These are phyloP conservation scores for Bothriochloa decipiens DNA, from an alignment of 176 grass and related monocot species.

Conservation along the genomic window DNA sequence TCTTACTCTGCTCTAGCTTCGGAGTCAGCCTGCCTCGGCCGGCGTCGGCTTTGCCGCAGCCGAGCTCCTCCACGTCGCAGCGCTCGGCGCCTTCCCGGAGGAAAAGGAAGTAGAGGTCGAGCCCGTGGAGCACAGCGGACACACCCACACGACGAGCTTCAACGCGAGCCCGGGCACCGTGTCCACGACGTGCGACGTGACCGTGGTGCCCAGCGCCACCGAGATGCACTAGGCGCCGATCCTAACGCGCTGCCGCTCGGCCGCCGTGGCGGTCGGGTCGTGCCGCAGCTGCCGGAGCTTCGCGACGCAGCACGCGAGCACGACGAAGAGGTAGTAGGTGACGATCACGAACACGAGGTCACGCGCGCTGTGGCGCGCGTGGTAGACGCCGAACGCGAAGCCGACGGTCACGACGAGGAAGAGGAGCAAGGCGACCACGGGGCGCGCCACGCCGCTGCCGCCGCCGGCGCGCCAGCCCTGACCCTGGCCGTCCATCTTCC, in stretches of 20 bases:
- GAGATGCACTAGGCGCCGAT: not conserved
- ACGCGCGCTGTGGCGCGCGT: not conserved
- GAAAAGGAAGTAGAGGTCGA: conserved; percentile 15
- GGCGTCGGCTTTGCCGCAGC: too few relatives aligned
- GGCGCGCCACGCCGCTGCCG: too few relatives aligned
- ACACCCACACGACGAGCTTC: conserved; percentile 33
- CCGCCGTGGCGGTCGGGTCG: not conserved
- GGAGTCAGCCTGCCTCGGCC: too few relatives aligned
- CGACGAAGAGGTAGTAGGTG: conserved; percentile 23
- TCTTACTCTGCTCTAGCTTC: too few relatives aligned
- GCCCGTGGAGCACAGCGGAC: not conserved
- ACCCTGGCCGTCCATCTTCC: not conserved
- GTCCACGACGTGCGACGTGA: not conserved
- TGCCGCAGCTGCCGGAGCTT: conserved; percentile 17
- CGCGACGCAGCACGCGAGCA: conserved; percentile 17
- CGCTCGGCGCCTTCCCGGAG: not conserved
- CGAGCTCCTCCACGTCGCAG: not conserved
- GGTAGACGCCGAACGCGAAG: conserved; percentile 23
- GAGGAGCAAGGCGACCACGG: not conserved
- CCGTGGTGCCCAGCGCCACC: conserved; percentile 1
- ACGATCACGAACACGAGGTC: conserved; percentile 18
- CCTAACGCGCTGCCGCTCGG: not conserved
- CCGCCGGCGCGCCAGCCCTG: not conserved
- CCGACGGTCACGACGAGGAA: not conserved
- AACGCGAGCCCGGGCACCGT: conserved; percentile 17